Conservation (phyloP, 306 rosid species). For the Benincasa hispida region DNA sequence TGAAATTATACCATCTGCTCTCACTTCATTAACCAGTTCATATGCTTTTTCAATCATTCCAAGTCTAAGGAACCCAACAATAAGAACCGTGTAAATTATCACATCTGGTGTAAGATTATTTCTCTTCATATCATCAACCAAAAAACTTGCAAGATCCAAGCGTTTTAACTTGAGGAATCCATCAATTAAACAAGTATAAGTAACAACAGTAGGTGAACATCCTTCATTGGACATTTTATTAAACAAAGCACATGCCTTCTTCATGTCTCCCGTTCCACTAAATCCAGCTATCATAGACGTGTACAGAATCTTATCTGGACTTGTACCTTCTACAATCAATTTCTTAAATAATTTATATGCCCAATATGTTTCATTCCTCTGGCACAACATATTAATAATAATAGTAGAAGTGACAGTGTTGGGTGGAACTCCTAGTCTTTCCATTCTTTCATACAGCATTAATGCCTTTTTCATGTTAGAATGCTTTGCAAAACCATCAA, state of each 20-base stretch:
- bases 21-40: conserved; percentile 30
- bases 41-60: conserved; percentile 21
- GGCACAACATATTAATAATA: conserved; percentile 30
- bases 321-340: conserved; percentile 26
- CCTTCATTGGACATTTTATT: conserved; percentile 33
- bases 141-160: conserved; percentile 28
- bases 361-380: conserved; percentile 13
- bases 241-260: conserved; percentile 32
- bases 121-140: conserved; percentile 38
- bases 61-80: conserved; percentile 22
- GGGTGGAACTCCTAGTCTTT: conserved; percentile 29
- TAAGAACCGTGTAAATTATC: conserved; percentile 41
- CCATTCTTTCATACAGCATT: conserved; percentile 33
- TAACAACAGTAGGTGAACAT: conserved; percentile 27
- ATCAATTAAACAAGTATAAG: conserved; percentile 49
- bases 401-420: conserved; percentile 29
- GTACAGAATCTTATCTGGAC: conserved; percentile 38
- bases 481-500: conserved; percentile 43
- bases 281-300: conserved; percentile 42
- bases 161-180: conserved; percentile 35
- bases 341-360: conserved; percentile 27
- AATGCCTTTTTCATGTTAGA: conserved; percentile 22
- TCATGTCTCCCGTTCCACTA: conserved; percentile 26
- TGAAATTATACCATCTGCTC: conserved; percentile 23
- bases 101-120: conserved; percentile 27